Evolutionary conservation across 2,329 filamentous ascomycete species (phyloP).

Genomic region (Ceratocystis papillata): DNA sequence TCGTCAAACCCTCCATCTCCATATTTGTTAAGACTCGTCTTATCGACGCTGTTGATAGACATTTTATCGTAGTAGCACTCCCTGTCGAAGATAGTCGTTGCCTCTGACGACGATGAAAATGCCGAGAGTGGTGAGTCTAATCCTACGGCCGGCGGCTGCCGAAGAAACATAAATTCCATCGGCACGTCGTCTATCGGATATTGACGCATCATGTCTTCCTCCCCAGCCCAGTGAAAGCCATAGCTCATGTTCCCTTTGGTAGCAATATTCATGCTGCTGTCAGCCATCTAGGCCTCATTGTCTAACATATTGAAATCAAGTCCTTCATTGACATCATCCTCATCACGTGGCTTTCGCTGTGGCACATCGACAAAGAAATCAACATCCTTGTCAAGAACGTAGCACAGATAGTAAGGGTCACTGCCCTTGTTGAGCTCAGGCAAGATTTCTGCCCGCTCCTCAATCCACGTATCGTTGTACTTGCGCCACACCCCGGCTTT

Average conservation of each 20-base stretch:
- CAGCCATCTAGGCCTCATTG: constrained; percentile 19
- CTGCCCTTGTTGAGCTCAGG: constrained; percentile 54
- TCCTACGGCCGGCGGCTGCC: not conserved
- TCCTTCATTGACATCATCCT: constrained; percentile 9
- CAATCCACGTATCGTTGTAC: constrained; percentile 84
- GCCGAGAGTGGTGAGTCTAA: not conserved
- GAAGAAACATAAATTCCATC: not conserved
- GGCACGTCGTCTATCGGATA: not conserved
- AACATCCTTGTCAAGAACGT: constrained; percentile 59
- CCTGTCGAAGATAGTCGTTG: not conserved
- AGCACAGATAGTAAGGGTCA: constrained; percentile 74
- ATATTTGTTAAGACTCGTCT: constrained; percentile 12
- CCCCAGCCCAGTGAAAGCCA: not conserved
- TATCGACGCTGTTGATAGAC: not conserved
- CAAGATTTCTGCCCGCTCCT: constrained; percentile 56
- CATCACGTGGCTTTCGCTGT: constrained; percentile 29
- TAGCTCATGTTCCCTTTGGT: not conserved
- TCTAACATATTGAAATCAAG: constrained; percentile 18
- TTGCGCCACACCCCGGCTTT: constrained; percentile 67
- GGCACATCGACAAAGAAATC: constrained; percentile 42
- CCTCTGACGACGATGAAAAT: not conserved
- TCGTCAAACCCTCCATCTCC: constrained; percentile 6
- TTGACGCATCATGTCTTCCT: not conserved
- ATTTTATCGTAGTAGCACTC: not conserved
- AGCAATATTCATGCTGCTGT: not conserved